Evolutionary conservation across 2,329 filamentous ascomycete species (phyloP).

Genomic region (Lasiodiplodia sp.): DNA sequence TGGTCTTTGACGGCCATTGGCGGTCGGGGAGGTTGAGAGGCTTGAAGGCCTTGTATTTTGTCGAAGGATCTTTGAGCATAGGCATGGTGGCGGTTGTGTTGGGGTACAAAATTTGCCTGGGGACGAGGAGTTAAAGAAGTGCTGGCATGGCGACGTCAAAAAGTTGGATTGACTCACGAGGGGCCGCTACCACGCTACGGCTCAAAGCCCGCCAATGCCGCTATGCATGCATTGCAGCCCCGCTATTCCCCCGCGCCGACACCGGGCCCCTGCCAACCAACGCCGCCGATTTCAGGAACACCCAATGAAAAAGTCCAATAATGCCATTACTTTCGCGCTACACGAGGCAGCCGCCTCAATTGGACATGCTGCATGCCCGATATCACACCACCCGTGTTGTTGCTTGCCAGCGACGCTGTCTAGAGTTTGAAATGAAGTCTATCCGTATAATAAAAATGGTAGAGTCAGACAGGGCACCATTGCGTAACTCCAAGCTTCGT

Average conservation of each 20-base stretch:
- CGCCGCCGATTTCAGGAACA: no score
- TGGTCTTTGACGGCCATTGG: slow-evolving; percentile 83
- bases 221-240: slow-evolving; percentile 11
- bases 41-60: slow-evolving; percentile 76
- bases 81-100: slow-evolving; percentile 41
- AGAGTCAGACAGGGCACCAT: not conserved
- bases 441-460: slow-evolving; percentile 1
- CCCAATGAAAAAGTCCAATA: not conserved
- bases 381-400: not conserved
- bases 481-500: slow-evolving; percentile 7
- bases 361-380: not conserved
- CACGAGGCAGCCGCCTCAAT: not conserved
- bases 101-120: slow-evolving; percentile 7
- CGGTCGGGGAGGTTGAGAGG: slow-evolving; percentile 72
- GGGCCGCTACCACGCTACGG: slow-evolving; percentile 6
- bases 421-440: not conserved
- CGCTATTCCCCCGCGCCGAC: slow-evolving; percentile 23
- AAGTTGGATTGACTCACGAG: slow-evolving; percentile 28
- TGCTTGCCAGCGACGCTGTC: not conserved
- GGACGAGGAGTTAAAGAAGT: slow-evolving; percentile 17
- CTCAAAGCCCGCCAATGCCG: slow-evolving; percentile 3
- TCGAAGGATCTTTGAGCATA: slow-evolving; percentile 76
- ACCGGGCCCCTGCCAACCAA: slow-evolving; percentile 3
- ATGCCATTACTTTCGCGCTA: not conserved
- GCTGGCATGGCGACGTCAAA: slow-evolving; percentile 25